These are phyloP conservation scores for Melanomma pulvis-pyrius DNA, from an alignment of 495 filamentous ascomycete genomes.

Conservation along the genomic window DNA sequence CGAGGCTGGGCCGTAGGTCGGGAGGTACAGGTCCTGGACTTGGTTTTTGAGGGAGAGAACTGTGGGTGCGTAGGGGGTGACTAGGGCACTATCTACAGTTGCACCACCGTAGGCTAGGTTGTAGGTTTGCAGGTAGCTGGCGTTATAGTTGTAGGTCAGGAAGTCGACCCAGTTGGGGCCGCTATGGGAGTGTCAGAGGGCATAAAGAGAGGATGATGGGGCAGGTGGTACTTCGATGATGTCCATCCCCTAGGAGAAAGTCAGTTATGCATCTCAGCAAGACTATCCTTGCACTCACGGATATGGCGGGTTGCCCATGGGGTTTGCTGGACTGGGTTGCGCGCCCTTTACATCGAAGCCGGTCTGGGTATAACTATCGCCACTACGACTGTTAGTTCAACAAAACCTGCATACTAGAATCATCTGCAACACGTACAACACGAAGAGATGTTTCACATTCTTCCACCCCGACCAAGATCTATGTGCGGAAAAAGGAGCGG, in stretches of 20 bases:
- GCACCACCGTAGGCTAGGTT: conserved; percentile 73
- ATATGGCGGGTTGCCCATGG: conserved; percentile 74
- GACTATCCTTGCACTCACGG: conserved; percentile 45
- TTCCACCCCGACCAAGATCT: conserved; percentile 52
- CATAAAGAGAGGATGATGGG: conserved; percentile 43
- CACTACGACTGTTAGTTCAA: conserved; percentile 43
- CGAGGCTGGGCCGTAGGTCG: conserved; percentile 49
- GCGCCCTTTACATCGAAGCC: conserved; percentile 65
- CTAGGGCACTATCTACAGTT: conserved; percentile 64
- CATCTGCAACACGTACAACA: conserved; percentile 49
- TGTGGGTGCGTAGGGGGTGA: conserved; percentile 53
- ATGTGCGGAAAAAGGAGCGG: conserved; percentile 1
- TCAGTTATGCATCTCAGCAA: not conserved
- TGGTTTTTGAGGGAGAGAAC: conserved; percentile 65
- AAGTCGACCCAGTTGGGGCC: conserved; percentile 64
- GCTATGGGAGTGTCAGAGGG: conserved; percentile 15
- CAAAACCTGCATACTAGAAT: not conserved
- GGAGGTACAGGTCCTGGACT: conserved; percentile 54
- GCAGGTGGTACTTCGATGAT: conserved; percentile 50
- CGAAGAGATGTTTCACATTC: conserved; percentile 54
- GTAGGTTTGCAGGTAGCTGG: conserved; percentile 61
- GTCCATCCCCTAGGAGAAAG: conserved; percentile 49
- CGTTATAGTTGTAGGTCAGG: conserved; percentile 64
- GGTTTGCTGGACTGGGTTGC: conserved; percentile 66
- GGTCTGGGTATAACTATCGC: conserved; percentile 66